phyloP scores from a whole-genome alignment of 805 yeast genomes.

The Pichia nanzhaoensis region DNA sequence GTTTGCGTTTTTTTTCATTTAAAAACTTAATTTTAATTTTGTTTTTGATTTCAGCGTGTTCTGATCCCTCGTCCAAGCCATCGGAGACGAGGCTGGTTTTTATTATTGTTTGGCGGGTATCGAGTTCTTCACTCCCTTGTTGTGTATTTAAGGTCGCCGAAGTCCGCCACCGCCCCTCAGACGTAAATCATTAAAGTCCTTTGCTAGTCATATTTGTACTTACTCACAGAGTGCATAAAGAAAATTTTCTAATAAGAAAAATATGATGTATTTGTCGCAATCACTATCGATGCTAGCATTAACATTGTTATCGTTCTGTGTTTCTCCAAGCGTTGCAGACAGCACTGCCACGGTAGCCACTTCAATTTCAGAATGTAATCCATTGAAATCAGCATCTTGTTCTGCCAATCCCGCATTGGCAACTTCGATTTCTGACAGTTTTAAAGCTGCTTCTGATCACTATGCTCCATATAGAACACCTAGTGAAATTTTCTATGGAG shows the following conservation, averaged over 20 bases:
- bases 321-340: not conserved
- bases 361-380: constrained; percentile 27
- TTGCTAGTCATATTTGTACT: no score
- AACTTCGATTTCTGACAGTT: constrained; percentile 44
- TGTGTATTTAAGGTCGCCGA: no score
- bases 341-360: constrained; percentile 12
- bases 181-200: no score
- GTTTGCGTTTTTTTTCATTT: no score
- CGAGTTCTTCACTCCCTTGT: no score
- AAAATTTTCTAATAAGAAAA: no score
- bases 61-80: no score
- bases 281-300: not conserved
- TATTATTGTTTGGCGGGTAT: not conserved
- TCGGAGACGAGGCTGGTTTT: constrained; percentile 18
- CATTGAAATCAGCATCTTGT: constrained; percentile 26
- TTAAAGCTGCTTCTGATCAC: constrained; percentile 38
- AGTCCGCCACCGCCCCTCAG: no score
- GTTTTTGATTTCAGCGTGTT: no score
- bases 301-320: not conserved
- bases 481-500: constrained; percentile 37
- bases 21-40: no score
- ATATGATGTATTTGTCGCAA: not conserved
- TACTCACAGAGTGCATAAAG: no score
- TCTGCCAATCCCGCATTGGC: constrained; percentile 55
- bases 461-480: constrained; percentile 41